phyloP scores from a whole-genome alignment of 306 rosid genomes.

The Trifolium fragiferum region DNA sequence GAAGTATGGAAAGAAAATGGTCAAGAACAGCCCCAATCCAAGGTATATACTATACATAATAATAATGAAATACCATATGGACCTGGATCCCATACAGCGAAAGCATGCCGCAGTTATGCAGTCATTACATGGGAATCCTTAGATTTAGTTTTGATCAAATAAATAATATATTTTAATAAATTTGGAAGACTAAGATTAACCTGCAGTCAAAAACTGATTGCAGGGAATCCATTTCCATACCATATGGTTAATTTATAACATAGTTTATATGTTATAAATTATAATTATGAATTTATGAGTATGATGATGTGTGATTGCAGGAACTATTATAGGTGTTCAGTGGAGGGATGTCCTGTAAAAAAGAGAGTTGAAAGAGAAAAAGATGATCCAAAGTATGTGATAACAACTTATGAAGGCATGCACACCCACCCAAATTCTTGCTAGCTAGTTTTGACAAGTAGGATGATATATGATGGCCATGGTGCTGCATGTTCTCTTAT shows the following conservation, averaged over 20 bases:
- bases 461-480: background rate
- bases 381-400: conserved; percentile 74
- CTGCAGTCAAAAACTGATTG: too few species aligned
- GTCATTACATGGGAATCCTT: too few species aligned
- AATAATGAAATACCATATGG: background rate
- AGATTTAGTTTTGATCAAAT: too few species aligned
- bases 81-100: too few species aligned
- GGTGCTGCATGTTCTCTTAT: background rate
- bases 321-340: conserved; percentile 85
- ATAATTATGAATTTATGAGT: background rate
- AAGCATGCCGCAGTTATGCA: too few species aligned
- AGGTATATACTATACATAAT: conserved; percentile 45
- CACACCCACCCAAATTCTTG: conserved; percentile 67
- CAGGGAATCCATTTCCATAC: too few species aligned
- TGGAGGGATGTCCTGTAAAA: conserved; percentile 85
- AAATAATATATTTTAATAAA: too few species aligned
- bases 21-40: conserved; percentile 92
- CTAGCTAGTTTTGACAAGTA: conserved; percentile 5
- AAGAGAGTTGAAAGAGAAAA: conserved; percentile 94
- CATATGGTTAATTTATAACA: background rate
- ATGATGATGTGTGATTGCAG: conserved; percentile 50
- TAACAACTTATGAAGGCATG: conserved; percentile 86
- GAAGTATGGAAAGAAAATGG: conserved; percentile 96
- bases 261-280: background rate
- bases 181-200: too few species aligned